Base-by-base conservation (phyloP, 768 basidiomycete genomes). In the Scleroderma bovista region DNA sequence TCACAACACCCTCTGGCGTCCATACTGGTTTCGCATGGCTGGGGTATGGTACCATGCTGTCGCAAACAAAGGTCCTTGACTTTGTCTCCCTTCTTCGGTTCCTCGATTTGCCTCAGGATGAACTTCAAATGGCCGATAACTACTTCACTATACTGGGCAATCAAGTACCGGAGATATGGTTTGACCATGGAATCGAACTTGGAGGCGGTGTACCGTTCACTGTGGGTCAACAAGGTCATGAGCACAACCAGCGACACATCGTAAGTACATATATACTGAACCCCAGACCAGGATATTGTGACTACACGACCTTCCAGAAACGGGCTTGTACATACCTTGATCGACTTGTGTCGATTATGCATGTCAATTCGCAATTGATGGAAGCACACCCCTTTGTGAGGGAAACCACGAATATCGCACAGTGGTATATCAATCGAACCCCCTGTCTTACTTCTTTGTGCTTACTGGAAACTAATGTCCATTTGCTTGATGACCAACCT, bases 91-190 rank as follows among this genome's bases (percentile, higher is more conserved):
- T 84, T 38, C 60, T 84, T 54, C 50, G 67, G 4, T 29, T 47
- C 17, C 62, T 83, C 32, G 69, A 76, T 32, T 62, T 72, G 34
- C 70, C 78, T 0, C 62, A 71, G 3, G 77, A 79, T 33, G 75
- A 83, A 54, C 65, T 72, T 57, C 72, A 75, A 55, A 85, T 84
- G 82, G 80, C 83, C 3, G 85, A 86, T 59, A 86, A 86, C 52
- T 84, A 84, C 55, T 86, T 77, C 58, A 71, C 81, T 1, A 67
- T 86, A 44, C 63, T 86, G 42, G 69, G 67, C 48, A 86, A 84
- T 59, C 63, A 61, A 17, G 58, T 77, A 36, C 76, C 82, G 2
- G 81, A 84, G 60, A 64, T 75, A 10, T 85, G 84, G 83, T 77
- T 83, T 48, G 80, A 83, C 54, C 75, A 79, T 52, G 78, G 78